These are phyloP conservation scores for Kentomonas sorsogonicus DNA, from an alignment of 208 protist genomes.

Conservation along the genomic window DNA sequence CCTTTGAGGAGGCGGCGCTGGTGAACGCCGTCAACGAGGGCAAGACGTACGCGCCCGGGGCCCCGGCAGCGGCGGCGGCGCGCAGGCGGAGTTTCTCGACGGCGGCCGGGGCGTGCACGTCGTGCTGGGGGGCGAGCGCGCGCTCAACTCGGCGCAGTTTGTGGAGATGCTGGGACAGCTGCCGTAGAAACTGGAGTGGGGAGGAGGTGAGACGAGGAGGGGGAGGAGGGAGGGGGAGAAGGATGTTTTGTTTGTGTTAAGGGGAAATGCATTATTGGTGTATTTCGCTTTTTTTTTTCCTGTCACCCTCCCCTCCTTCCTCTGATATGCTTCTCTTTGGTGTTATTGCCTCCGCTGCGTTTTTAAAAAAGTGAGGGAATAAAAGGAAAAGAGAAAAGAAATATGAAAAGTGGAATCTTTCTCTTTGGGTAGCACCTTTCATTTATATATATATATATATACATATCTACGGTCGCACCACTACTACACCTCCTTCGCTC, in stretches of 20 bases:
- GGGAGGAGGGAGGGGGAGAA: no score
- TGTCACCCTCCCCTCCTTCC: no score
- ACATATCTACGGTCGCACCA: no score
- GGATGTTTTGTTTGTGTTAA: no score
- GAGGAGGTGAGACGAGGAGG: no score
- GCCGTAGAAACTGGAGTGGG: slow-evolving; percentile 3
- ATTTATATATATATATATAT: no score
- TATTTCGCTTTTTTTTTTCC: no score
- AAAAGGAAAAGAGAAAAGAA: neutral
- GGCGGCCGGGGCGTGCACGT: slow-evolving; percentile 27
- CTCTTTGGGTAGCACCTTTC: no score
- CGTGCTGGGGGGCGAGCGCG: slow-evolving; percentile 45
- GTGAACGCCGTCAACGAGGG: slow-evolving; percentile 61
- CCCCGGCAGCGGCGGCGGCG: slow-evolving; percentile 28
- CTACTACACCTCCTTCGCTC: neutral
- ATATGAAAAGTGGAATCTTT: slow-evolving; percentile 4
- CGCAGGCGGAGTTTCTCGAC: neutral
- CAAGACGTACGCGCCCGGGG: slow-evolving; percentile 49
- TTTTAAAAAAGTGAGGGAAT: slow-evolving; percentile 2
- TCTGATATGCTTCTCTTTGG: no score
- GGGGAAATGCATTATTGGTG: no score
- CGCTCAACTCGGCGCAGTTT: slow-evolving; percentile 59
- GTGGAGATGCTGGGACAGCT: slow-evolving; percentile 32
- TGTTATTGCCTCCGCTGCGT: neutral
- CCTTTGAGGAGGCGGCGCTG: slow-evolving; percentile 76